phyloP scores from a whole-genome alignment of 2,329 filamentous ascomycete species.

The Venturia nashicola region DNA sequence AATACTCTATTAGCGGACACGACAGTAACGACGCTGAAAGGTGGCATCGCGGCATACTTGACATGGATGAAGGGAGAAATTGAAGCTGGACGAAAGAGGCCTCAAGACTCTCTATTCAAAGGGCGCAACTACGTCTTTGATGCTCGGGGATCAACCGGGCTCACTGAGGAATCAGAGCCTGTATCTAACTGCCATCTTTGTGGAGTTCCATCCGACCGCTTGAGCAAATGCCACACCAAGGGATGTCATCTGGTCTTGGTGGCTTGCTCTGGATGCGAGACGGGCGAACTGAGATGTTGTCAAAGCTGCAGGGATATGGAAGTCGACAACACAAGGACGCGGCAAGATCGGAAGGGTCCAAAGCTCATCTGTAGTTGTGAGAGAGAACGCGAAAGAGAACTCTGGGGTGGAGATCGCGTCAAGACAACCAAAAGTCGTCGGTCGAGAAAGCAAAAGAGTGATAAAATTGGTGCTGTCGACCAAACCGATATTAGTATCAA shows the following conservation, averaged over 20 bases:
- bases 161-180: conserved; percentile 3
- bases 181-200: conserved; percentile 16
- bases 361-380: conserved; percentile 15
- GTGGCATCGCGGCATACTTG: conserved; percentile 17
- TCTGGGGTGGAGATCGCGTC: conserved; percentile 13
- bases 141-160: conserved; percentile 15
- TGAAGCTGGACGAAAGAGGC: conserved; percentile 12
- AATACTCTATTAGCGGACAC: conserved; percentile 9
- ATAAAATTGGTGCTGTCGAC: background rate
- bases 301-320: conserved; percentile 12
- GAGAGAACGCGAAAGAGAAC: conserved; percentile 13
- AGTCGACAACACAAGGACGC: background rate
- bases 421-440: background rate
- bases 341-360: background rate
- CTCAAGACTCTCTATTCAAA: conserved; percentile 15
- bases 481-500: background rate
- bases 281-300: conserved; percentile 13
- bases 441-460: background rate
- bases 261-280: conserved; percentile 14
- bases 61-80: conserved; percentile 17
- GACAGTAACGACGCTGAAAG: conserved; percentile 15
- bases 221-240: conserved; percentile 14
- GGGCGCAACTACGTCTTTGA: conserved; percentile 18
- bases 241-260: conserved; percentile 17
- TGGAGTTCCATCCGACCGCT: conserved; percentile 11